phyloP scores from a whole-genome alignment of 768 basidiomycete genomes.

The Artomyces pyxidatus region DNA sequence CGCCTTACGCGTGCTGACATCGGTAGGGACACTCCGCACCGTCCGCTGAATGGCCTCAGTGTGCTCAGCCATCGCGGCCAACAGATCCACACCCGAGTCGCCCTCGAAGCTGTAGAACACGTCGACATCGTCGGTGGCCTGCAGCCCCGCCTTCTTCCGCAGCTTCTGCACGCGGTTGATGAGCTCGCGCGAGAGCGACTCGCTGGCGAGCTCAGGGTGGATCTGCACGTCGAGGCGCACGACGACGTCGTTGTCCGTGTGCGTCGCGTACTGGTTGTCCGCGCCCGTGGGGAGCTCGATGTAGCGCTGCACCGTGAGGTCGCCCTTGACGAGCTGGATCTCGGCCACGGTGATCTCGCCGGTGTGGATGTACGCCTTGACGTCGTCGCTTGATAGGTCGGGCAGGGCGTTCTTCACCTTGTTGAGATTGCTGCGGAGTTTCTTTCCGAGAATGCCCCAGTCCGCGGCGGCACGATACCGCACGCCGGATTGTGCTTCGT shows the following conservation, averaged over 20 bases:
- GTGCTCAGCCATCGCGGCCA: constrained; percentile 57
- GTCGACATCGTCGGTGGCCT: constrained; percentile 89
- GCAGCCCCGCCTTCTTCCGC: constrained; percentile 91
- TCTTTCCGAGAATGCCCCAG: constrained; percentile 90
- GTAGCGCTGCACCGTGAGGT: constrained; percentile 85
- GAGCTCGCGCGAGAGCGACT: constrained; percentile 85
- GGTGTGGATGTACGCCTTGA: constrained; percentile 66
- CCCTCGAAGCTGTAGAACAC: constrained; percentile 79
- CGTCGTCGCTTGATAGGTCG: constrained; percentile 66
- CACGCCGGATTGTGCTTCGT: constrained; percentile 80
- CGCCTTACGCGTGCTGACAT: constrained; percentile 44
- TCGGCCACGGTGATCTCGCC: constrained; percentile 84
- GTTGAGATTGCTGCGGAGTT: constrained; percentile 84
- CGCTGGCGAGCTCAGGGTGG: constrained; percentile 77
- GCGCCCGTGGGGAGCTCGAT: constrained; percentile 66
- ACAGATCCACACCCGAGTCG: constrained; percentile 54
- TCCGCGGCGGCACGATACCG: constrained; percentile 90
- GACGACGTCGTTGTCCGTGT: constrained; percentile 93
- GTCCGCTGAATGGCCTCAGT: constrained; percentile 65
- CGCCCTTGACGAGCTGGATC: constrained; percentile 84
- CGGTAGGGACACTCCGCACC: constrained; percentile 61
- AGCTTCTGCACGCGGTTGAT: constrained; percentile 92
- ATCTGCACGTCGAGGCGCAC: constrained; percentile 85
- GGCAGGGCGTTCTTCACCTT: constrained; percentile 88
- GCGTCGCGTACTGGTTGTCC: constrained; percentile 57